These are phyloP conservation scores for Wallacemonas sp. DNA, from an alignment of 208 protist species.

Conservation along the genomic window DNA sequence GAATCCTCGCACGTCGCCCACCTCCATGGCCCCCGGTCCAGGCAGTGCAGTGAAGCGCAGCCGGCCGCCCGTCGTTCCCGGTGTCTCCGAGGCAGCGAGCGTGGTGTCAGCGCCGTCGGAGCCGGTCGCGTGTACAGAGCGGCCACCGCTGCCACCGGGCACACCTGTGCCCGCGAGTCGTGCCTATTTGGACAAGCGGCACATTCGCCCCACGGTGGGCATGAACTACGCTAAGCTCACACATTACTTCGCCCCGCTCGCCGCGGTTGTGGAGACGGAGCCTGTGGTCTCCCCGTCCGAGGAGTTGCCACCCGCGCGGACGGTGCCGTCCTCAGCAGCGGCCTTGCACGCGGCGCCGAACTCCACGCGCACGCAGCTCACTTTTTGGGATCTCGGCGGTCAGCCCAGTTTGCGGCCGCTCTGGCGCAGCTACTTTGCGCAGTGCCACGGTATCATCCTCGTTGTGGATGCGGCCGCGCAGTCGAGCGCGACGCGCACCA, in stretches of 20 bases:
- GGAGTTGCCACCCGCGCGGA: slow-evolving; percentile 18
- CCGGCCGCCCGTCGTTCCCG: no score
- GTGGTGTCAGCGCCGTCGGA: not conserved
- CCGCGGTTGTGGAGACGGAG: slow-evolving; percentile 5
- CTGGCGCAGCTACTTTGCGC: slow-evolving; percentile 97
- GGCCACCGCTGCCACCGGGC: slow-evolving; percentile 19
- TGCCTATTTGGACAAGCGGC: slow-evolving; percentile 49
- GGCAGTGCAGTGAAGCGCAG: not conserved
- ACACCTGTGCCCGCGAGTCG: slow-evolving; percentile 28
- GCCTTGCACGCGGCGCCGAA: slow-evolving; percentile 20
- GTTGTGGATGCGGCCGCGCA: slow-evolving; percentile 88
- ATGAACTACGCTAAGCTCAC: slow-evolving; percentile 96
- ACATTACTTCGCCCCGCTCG: slow-evolving; percentile 50
- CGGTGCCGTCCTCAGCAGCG: slow-evolving; percentile 12
- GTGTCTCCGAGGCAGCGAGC: no score
- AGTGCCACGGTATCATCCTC: slow-evolving; percentile 93
- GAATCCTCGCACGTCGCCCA: no score
- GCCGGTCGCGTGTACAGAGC: not conserved
- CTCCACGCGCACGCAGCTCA: slow-evolving; percentile 38
- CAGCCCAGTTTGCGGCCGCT: slow-evolving; percentile 93
- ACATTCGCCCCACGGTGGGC: slow-evolving; percentile 97
- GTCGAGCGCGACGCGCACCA: slow-evolving; percentile 20
- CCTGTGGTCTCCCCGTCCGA: not conserved
- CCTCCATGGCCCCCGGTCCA: no score
- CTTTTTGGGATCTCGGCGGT: slow-evolving; percentile 97